Evolutionary conservation across 805 yeast genomes (phyloP), one percentile per base, ranked within the genome.

Genomic region (Starmera caribaea): DNA sequence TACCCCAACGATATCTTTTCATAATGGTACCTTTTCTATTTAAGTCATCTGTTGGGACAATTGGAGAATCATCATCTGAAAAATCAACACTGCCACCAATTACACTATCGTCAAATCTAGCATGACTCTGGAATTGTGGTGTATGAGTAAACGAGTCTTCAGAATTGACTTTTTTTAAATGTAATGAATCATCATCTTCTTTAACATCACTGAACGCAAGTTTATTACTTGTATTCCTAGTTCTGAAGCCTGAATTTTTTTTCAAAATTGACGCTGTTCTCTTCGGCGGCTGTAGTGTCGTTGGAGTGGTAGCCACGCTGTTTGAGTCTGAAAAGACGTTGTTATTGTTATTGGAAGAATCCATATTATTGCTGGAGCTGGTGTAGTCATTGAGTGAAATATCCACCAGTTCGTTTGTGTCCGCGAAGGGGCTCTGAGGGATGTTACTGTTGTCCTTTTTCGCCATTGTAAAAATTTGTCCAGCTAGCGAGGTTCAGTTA

Each of bases 1-100:
- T 89, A 42, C 96, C 96, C 95, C 95, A 86, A 61, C 96, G 71
- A 49, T 80, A 74, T 51, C 94, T 71, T 48, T 81, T 77, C 76
- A 83, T 81, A 4, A 70, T 63, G 0, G 82, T 67, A 13, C 65
- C 70, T 29, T 65, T 59, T 34, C 76, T 50, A 17, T 41, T 32
- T 4, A 35, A 15, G 9, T 33, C 28, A 16, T 36, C 37, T 5
- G 30, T 17, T 5, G 38, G 17, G 30, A 30, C 34, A 8, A 30
- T 33, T 6, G n/a, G 26, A 4, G 40, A 36, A 16, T 48, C 47
- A 9, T 45, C 48, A 30, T 40, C 29, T 3, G 34, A 10, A 9
- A 21, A 21, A 13, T 36, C 38, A 17, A n/a, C 12, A 29, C 29
- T 17, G 17, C 17, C n/a, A 15, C 16, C 8, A 12, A 29, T 16